Evolutionary conservation across 345 rosid species (phyloP), one percentile per base, ranked within the genome.

Genomic region (Raphanus raphanistrum): DNA sequence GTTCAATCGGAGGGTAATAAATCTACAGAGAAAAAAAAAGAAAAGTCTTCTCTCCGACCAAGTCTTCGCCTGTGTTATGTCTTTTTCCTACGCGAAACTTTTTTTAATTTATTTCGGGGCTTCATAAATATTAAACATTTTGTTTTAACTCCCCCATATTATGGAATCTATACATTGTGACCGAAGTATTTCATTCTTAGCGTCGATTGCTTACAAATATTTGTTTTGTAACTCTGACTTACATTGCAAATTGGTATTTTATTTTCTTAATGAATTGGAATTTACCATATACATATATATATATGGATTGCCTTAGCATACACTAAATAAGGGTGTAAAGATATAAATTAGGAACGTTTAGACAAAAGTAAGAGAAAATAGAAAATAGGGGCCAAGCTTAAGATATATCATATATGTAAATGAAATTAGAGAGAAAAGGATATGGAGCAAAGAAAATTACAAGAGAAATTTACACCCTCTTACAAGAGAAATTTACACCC

Each of bases 71-170:
- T 50, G 66, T 69, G 48, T 63, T 1, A 33, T 79, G 72, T 74
- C 68, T 75, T 79, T 79, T 74, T 79, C 82, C 63, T 75, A 75
- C 68, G 72, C 76, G 27, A 64, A 70, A 15, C 6, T 35, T 55
- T n/a, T 69, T 60, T 8, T 52, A 3, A 26, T 50, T 50, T 13
- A 74, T 79, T 17, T 69, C 2, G 55, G 50, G 58, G 28, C 76
- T 69, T 70, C 55, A 45, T 41, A 8, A 38, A 32, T 75, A 43
- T 57, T 57, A 64, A 25, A 79, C 70, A 1, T 70, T 74, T 32
- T 0, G 16, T 75, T 80, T 33, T 32, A 63, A n/a, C 43, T 60
- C 72, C 75, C 72, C 72, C 57, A 5, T 70, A 32, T 26, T 63
- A 54, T 63, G 0, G 1, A 63, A 43, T 29, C 13, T 52, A 25